Conservation (phyloP, 140 eudicot species). For the Ambrosia hybrid region DNA sequence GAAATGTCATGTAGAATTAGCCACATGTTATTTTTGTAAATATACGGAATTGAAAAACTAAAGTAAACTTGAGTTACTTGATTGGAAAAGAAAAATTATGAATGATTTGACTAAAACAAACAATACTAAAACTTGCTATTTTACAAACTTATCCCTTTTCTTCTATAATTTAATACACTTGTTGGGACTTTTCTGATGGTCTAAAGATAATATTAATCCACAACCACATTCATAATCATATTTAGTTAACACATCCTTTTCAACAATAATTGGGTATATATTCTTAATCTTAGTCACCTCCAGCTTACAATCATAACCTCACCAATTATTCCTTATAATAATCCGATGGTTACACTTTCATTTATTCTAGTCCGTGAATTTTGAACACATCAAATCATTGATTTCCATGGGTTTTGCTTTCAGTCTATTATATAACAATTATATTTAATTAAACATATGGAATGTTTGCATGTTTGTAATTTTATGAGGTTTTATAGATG, state of each 20-base stretch:
- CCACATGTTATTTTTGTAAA: no score
- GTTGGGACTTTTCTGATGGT: neutral
- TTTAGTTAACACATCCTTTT: slow-evolving; percentile 19
- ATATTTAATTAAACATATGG: neutral
- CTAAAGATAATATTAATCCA: neutral
- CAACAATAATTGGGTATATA: slow-evolving; percentile 19
- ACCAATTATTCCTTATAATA: slow-evolving; percentile 3
- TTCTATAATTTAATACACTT: no score
- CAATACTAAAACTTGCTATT: no score
- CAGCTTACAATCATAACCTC: slow-evolving; percentile 20
- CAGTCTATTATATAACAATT: neutral
- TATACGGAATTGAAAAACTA: no score
- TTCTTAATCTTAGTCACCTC: slow-evolving; percentile 27
- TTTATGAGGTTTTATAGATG: no score
- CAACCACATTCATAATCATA: slow-evolving; percentile 14
- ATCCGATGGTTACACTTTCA: neutral
- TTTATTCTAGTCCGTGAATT: neutral
- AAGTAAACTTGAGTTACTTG: no score
- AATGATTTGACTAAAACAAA: no score
- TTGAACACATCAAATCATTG: neutral
- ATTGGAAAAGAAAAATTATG: no score
- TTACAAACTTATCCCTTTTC: no score
- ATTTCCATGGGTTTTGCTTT: neutral
- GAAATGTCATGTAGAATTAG: no score
- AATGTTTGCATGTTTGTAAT: neutral